A percentile compares a stretch with the other conserved stretches of the same genome.
Evolutionary conservation across 257 asterid genomes (phyloP).

Genomic region (Jacaranda mimosifolia): DNA sequence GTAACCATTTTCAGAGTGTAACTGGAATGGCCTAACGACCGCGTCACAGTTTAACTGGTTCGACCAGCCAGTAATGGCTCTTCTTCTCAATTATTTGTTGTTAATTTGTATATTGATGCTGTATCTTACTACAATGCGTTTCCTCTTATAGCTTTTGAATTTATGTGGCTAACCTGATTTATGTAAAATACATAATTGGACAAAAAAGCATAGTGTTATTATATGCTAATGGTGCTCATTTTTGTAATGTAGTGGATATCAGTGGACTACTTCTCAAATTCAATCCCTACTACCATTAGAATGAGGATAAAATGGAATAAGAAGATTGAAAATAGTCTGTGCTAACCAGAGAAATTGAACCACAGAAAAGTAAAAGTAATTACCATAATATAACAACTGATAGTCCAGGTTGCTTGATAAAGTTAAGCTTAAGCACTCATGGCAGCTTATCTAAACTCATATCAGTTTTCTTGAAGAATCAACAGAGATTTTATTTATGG

Average conservation of each 20-base stretch:
- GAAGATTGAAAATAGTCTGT: neutral
- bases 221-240: neutral
- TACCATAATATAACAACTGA: neutral
- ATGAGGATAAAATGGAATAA: neutral
- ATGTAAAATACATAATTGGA: neutral
- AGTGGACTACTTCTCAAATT: neutral
- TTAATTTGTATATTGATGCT: neutral
- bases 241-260: neutral
- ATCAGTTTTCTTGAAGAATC: neutral
- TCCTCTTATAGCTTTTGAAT: neutral
- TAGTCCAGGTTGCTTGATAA: neutral
- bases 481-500: neutral
- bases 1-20: neutral
- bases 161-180: neutral
- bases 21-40: neutral
- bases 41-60: neutral
- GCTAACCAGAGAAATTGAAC: neutral
- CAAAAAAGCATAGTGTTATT: neutral
- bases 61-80: neutral
- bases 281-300: neutral
- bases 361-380: neutral
- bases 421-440: neutral
- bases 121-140: neutral
- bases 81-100: conserved; percentile 1
- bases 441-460: conserved; percentile 1